A percentile compares a stretch with the other conserved stretches of the same genome.
phyloP scores from a whole-genome alignment of 2,329 filamentous ascomycete genomes.

The Cladophialophora exuberans region DNA sequence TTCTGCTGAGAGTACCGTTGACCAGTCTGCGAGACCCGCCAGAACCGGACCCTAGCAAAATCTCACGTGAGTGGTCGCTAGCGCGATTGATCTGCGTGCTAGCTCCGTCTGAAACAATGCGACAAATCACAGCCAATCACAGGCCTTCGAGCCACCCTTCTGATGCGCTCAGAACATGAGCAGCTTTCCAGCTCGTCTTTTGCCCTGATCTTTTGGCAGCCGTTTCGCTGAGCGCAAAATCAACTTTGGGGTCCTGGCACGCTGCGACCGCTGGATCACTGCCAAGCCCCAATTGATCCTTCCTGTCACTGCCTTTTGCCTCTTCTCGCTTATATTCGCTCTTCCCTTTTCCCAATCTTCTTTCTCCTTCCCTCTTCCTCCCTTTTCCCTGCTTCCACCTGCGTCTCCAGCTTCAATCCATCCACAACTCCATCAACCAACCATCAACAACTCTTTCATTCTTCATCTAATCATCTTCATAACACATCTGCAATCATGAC shows the following conservation, averaged over 20 bases:
- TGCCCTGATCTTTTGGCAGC: constrained; percentile 13
- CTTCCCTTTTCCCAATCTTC: constrained; percentile 15
- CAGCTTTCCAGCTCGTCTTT: constrained; percentile 28
- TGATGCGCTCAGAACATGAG: constrained; percentile 11
- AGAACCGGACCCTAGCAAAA: not conserved
- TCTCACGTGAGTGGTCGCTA: not conserved
- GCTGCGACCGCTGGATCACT: not conserved
- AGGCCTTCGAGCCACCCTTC: not conserved
- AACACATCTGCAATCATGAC: constrained; percentile 55
- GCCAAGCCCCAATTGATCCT: constrained; percentile 26
- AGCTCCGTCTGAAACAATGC: constrained; percentile 1
- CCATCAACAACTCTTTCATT: constrained; percentile 36
- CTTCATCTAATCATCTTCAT: constrained; percentile 34
- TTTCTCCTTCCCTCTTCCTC: constrained; percentile 14
- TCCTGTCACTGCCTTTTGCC: constrained; percentile 12
- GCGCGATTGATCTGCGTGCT: not conserved
- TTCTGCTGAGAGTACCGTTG: too few relatives aligned
- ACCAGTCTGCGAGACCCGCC: too few relatives aligned
- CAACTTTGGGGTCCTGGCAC: constrained; percentile 13
- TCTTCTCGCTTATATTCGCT: constrained; percentile 26
- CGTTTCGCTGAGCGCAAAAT: constrained; percentile 15
- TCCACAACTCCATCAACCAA: constrained; percentile 26
- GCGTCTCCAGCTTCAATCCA: constrained; percentile 23
- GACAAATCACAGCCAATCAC: constrained; percentile 29
- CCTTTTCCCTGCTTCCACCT: constrained; percentile 24